Percentiles rank a stretch among this genome's conserved stretches.
These are phyloP conservation scores for Ascobolus immersus DNA, from an alignment of 495 filamentous ascomycete species.

Conservation along the genomic window DNA sequence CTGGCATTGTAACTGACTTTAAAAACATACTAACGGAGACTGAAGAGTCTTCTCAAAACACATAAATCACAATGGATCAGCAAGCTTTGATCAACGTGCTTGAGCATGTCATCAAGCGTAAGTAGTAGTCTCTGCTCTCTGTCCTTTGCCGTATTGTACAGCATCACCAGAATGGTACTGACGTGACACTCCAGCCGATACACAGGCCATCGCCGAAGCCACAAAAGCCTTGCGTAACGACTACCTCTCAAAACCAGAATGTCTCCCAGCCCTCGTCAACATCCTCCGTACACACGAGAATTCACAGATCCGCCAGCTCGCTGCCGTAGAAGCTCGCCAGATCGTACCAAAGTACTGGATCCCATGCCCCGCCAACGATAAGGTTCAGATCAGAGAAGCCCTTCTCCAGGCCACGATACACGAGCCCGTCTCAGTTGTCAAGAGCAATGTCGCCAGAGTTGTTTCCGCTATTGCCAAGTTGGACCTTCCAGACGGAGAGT, in stretches of 20 bases:
- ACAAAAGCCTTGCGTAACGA: slow-evolving; percentile 75
- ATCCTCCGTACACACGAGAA: slow-evolving; percentile 51
- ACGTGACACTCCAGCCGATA: slow-evolving; percentile 32
- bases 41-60: too few relatives aligned
- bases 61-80: slow-evolving; percentile 66
- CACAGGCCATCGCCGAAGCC: slow-evolving; percentile 58
- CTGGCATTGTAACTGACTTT: too few relatives aligned
- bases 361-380: slow-evolving; percentile 18
- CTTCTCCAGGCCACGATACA: slow-evolving; percentile 58
- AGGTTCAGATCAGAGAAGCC: slow-evolving; percentile 50
- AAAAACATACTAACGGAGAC: too few relatives aligned
- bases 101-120: slow-evolving; percentile 49
- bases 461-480: slow-evolving; percentile 66
- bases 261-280: slow-evolving; percentile 60
- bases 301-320: slow-evolving; percentile 53
- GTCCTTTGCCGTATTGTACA: not conserved
- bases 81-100: slow-evolving; percentile 48
- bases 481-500: slow-evolving; percentile 68
- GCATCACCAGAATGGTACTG: not conserved
- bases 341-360: slow-evolving; percentile 70
- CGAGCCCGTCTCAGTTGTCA: slow-evolving; percentile 44
- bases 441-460: slow-evolving; percentile 68
- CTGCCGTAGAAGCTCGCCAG: slow-evolving; percentile 62
- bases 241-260: slow-evolving; percentile 65
- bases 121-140: slow-evolving; percentile 16